Evolutionary conservation across 192 early-diverging fungal species (phyloP).

Genomic region (Chytriomyces hyalinus): DNA sequence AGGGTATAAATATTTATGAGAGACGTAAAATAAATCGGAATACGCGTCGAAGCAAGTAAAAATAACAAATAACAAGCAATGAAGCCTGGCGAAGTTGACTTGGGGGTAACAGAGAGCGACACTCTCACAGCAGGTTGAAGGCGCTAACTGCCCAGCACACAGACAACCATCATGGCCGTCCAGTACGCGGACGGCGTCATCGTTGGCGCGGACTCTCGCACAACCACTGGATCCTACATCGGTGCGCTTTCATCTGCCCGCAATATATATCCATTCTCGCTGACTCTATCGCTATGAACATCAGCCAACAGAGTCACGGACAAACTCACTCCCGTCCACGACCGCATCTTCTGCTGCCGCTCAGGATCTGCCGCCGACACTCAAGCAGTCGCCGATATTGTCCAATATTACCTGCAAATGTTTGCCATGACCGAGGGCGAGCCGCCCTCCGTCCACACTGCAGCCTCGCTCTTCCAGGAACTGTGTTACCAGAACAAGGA

Average conservation of each 20-base stretch:
- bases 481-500: conserved; percentile 95
- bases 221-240: conserved; percentile 94
- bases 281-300: neutral
- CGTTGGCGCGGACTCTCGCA: conserved; percentile 96
- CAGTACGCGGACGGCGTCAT: conserved; percentile 89
- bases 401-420: conserved; percentile 93
- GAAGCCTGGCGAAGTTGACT: conserved; percentile 93
- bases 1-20: too few species aligned
- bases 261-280: neutral
- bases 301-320: conserved; percentile 93
- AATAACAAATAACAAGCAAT: conserved; percentile 45
- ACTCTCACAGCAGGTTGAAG: neutral
- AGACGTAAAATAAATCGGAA: too few species aligned
- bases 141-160: neutral
- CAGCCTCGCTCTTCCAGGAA: conserved; percentile 91
- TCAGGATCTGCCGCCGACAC: conserved; percentile 98
- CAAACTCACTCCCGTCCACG: conserved; percentile 95
- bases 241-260: conserved; percentile 43
- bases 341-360: conserved; percentile 96
- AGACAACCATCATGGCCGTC: conserved; percentile 98
- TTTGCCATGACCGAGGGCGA: conserved; percentile 85
- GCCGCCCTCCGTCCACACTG: conserved; percentile 82
- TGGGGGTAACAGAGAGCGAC: conserved; percentile 74
- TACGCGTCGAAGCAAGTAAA: neutral
- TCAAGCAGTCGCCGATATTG: conserved; percentile 97